phyloP scores from a whole-genome alignment of 768 basidiomycete species.

The Boletus subcaerulescens region DNA sequence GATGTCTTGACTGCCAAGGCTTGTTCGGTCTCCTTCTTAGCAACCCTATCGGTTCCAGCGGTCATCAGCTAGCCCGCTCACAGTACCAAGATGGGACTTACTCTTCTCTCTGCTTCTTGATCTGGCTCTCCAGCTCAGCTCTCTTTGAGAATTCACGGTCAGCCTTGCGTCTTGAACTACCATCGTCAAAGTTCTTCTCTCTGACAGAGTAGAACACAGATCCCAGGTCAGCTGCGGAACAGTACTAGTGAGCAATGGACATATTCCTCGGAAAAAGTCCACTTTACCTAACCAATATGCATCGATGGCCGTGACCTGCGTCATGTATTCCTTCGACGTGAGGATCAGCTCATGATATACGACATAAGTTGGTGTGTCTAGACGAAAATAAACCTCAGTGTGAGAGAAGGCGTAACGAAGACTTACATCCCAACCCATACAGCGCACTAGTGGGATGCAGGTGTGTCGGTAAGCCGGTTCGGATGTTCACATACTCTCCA shows the following conservation, averaged over 20 bases:
- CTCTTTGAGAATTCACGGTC: constrained; percentile 90
- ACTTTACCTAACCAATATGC: constrained; percentile 91
- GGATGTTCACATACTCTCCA: constrained; percentile 96
- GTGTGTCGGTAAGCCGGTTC: constrained; percentile 92
- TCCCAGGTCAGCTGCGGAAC: constrained; percentile 76
- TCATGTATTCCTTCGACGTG: constrained; percentile 98
- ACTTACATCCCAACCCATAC: constrained; percentile 92
- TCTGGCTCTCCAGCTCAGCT: constrained; percentile 90
- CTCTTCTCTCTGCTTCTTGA: constrained; percentile 82
- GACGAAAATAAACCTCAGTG: constrained; percentile 1
- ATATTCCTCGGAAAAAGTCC: neutral
- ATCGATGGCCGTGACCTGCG: constrained; percentile 96
- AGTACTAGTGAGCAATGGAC: neutral
- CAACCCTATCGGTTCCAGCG: constrained; percentile 40
- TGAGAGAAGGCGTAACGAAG: neutral
- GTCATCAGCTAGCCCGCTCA: constrained; percentile 5
- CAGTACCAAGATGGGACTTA: constrained; percentile 9
- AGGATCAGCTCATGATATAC: constrained; percentile 96
- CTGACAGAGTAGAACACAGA: constrained; percentile 97
- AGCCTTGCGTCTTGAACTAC: constrained; percentile 69
- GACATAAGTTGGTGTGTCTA: constrained; percentile 94
- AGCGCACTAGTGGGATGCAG: constrained; percentile 95
- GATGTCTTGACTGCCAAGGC: constrained; percentile 53
- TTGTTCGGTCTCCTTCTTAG: constrained; percentile 61
- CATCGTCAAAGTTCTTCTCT: constrained; percentile 95